phyloP scores from a whole-genome alignment of 2,329 filamentous ascomycete species.

The Apiospora rasikravindrae region DNA sequence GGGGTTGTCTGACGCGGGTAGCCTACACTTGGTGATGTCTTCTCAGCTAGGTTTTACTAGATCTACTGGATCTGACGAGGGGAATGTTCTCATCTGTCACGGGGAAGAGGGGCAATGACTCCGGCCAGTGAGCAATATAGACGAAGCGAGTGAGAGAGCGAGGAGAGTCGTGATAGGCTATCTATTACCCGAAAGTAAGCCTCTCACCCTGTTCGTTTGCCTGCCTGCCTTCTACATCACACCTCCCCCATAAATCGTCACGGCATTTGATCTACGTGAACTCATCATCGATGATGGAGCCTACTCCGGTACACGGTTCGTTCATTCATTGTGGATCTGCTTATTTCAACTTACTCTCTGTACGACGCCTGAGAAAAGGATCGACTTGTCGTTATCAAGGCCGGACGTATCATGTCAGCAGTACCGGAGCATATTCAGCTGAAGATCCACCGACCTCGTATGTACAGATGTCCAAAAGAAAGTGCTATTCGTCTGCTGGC shows the following conservation, averaged over 20 bases:
- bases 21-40: neutral
- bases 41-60: neutral
- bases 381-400: neutral
- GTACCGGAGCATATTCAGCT: neutral
- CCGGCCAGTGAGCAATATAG: neutral
- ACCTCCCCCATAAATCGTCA: neutral
- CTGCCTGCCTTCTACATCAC: neutral
- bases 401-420: slow-evolving; percentile 6
- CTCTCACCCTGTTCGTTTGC: neutral
- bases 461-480: neutral
- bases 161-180: neutral
- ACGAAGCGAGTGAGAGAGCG: neutral
- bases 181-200: neutral
- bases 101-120: neutral
- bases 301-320: neutral
- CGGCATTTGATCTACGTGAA: neutral
- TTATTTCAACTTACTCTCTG: neutral
- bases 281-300: neutral
- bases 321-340: neutral
- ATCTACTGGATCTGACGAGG: neutral
- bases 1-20: neutral
- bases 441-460: neutral
- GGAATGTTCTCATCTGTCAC: neutral
- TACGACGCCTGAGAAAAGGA: slow-evolving; percentile 3
- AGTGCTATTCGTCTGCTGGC: neutral